Conservation (phyloP, 306 rosid species). For the Medicago arabica region DNA sequence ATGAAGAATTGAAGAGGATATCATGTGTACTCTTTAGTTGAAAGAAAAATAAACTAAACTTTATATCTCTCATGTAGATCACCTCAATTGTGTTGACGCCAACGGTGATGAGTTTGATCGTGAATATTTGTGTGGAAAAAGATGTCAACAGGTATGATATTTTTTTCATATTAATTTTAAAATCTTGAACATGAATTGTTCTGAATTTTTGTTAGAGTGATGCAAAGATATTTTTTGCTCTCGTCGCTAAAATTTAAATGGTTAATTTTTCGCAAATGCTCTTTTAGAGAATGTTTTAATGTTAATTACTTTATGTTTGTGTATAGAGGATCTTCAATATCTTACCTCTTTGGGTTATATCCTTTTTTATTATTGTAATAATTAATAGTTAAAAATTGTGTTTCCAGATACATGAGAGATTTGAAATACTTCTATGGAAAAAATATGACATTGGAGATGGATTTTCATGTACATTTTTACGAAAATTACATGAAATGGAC, state of each 20-base stretch:
- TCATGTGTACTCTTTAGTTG: too few species aligned
- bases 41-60: background rate
- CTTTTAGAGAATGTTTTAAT: too few species aligned
- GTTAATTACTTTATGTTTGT: too few species aligned
- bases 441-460: conserved; percentile 72
- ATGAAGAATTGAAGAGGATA: too few species aligned
- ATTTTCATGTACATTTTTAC: conserved; percentile 67
- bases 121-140: conserved; percentile 60
- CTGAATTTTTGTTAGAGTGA: too few species aligned
- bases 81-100: conserved; percentile 47
- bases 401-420: conserved; percentile 63
- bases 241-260: background rate
- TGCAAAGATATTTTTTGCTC: background rate
- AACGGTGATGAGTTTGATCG: conserved; percentile 29
- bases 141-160: conserved; percentile 62
- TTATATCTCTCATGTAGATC: conserved; percentile 52
- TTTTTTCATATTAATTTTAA: background rate
- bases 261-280: too few species aligned
- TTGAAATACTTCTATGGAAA: conserved; percentile 70
- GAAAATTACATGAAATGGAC: conserved; percentile 53
- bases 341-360: background rate
- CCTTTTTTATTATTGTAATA: background rate
- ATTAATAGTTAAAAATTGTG: conserved; percentile 33
- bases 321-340: background rate
- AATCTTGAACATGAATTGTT: background rate